These are phyloP conservation scores for Leptographium radiaticola DNA, from an alignment of 2,329 filamentous ascomycete genomes.

Conservation along the genomic window DNA sequence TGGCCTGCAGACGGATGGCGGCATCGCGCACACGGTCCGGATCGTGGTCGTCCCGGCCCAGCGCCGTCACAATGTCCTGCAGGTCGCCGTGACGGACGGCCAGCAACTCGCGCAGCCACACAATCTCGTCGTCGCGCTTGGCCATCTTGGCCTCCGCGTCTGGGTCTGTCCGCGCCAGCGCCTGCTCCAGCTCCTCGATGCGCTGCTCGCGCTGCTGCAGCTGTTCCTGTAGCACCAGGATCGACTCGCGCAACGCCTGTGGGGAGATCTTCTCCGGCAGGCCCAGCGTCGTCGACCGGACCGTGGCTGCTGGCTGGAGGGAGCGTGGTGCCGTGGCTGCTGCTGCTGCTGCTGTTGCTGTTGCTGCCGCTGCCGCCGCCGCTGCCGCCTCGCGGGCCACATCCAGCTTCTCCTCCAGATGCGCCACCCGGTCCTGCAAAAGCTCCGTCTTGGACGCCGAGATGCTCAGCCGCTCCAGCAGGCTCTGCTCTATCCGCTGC, in stretches of 20 bases:
- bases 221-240: constrained; percentile 92
- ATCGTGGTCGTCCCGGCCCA: constrained; percentile 65
- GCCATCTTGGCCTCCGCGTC: constrained; percentile 72
- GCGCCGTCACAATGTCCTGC: constrained; percentile 73
- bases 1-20: constrained; percentile 83
- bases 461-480: constrained; percentile 68
- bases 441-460: constrained; percentile 76
- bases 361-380: constrained; percentile 19
- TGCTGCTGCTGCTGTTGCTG: constrained; percentile 15
- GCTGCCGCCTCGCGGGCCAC: constrained; percentile 78
- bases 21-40: constrained; percentile 73
- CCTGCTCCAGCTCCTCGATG: constrained; percentile 75
- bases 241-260: constrained; percentile 88
- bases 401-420: constrained; percentile 82
- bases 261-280: constrained; percentile 81
- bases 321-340: constrained; percentile 16
- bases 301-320: constrained; percentile 5
- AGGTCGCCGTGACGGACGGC: constrained; percentile 84
- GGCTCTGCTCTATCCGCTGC: constrained; percentile 64
- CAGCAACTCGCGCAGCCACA: constrained; percentile 86
- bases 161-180: constrained; percentile 54
- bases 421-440: constrained; percentile 69
- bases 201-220: constrained; percentile 83
- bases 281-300: constrained; percentile 19
- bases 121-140: constrained; percentile 87